Percentiles rank a stretch among this genome's conserved stretches.
Conservation (phyloP, 768 basidiomycete genomes). For the Coprinellus aureogranulatus region DNA sequence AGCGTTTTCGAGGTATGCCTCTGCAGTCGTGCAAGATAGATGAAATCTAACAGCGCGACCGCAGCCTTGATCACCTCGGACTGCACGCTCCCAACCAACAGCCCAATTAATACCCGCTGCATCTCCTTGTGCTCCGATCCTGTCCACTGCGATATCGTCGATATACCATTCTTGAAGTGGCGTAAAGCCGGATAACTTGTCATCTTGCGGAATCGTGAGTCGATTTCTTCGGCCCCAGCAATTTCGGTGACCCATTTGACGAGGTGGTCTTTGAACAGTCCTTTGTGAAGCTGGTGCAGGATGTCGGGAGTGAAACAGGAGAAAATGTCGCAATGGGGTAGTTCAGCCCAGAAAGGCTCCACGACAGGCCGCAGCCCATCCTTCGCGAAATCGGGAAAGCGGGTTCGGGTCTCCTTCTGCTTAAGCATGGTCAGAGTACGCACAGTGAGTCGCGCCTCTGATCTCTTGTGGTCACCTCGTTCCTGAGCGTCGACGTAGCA, state of each 20-base stretch:
- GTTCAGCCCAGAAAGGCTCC: slow-evolving; percentile 24
- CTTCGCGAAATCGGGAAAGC: slow-evolving; percentile 8
- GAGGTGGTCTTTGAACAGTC: slow-evolving; percentile 27
- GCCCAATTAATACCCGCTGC: slow-evolving; percentile 31
- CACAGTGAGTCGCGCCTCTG: not conserved
- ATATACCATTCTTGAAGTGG: slow-evolving; percentile 44
- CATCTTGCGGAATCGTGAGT: not conserved
- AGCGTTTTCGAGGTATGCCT: slow-evolving; percentile 27
- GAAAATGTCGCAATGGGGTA: slow-evolving; percentile 25
- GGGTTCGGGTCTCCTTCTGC: not conserved
- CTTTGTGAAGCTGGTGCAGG: slow-evolving; percentile 35
- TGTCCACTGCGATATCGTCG: slow-evolving; percentile 38
- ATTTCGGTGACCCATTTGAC: slow-evolving; percentile 8
- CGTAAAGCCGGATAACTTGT: slow-evolving; percentile 20
- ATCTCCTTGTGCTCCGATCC: slow-evolving; percentile 41
- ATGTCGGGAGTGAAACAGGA: slow-evolving; percentile 28
- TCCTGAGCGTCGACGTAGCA: slow-evolving; percentile 18
- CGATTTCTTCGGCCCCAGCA: not conserved
- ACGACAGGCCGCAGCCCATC: slow-evolving; percentile 17
- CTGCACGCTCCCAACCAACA: slow-evolving; percentile 25
- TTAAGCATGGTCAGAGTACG: not conserved
- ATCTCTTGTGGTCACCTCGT: slow-evolving; percentile 10
- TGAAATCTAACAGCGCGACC: slow-evolving; percentile 34
- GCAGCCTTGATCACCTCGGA: slow-evolving; percentile 19
- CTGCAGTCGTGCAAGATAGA: slow-evolving; percentile 30